Conservation (phyloP, 2,329 filamentous ascomycete genomes). For the Akanthomyces muscarius region DNA sequence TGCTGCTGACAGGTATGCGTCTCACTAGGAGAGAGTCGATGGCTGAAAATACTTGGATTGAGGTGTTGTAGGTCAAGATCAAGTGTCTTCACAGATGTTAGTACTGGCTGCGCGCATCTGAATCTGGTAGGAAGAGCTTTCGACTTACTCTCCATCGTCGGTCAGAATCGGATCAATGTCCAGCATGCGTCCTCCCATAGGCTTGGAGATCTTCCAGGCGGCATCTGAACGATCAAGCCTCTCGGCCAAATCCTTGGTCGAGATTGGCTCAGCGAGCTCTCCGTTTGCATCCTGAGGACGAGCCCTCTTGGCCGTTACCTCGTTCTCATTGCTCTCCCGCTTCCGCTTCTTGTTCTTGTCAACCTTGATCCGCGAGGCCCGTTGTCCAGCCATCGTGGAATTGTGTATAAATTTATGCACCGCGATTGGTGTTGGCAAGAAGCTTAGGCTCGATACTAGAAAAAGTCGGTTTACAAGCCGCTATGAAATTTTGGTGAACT, state of each 20-base stretch:
- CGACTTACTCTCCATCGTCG: slow-evolving; percentile 54
- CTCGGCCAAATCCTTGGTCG: slow-evolving; percentile 24
- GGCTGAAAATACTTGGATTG: slow-evolving; percentile 76
- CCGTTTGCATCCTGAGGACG: slow-evolving; percentile 28
- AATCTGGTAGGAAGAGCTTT: not conserved
- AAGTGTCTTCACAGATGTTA: slow-evolving; percentile 53
- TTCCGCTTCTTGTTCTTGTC: slow-evolving; percentile 45
- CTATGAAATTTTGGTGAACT: slow-evolving; percentile 40
- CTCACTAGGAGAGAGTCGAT: slow-evolving; percentile 76
- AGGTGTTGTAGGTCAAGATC: slow-evolving; percentile 69
- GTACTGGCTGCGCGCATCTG: slow-evolving; percentile 24
- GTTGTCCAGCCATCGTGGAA: slow-evolving; percentile 34
- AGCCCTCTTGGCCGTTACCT: slow-evolving; percentile 39
- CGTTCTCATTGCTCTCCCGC: slow-evolving; percentile 40
- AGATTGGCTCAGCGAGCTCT: slow-evolving; percentile 20
- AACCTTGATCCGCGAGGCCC: slow-evolving; percentile 31
- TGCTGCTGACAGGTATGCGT: slow-evolving; percentile 53
- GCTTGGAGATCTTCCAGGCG: slow-evolving; percentile 58
- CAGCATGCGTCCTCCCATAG: slow-evolving; percentile 62
- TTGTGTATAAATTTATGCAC: not conserved
- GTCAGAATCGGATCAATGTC: slow-evolving; percentile 62
- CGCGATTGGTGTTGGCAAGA: slow-evolving; percentile 10
- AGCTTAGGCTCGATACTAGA: slow-evolving; percentile 10
- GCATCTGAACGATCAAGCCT: slow-evolving; percentile 30
- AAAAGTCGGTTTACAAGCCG: slow-evolving; percentile 19